Conservation (phyloP, 2,329 filamentous ascomycete genomes). For the Trichoderma breve region DNA sequence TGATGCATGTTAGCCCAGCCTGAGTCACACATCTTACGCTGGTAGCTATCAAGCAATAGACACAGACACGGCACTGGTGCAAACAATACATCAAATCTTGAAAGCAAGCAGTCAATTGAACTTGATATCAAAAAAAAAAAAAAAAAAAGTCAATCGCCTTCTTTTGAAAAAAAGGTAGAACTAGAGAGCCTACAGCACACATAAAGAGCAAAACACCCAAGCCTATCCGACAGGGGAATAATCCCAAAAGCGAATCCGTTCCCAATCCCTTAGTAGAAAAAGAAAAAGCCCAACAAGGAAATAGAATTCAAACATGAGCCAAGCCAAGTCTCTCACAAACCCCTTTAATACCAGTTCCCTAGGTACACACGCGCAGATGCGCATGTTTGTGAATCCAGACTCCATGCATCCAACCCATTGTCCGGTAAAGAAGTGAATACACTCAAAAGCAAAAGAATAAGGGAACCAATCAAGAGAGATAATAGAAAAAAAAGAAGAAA, state of each 20-base stretch:
- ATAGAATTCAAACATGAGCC: conserved; percentile 8
- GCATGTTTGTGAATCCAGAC: conserved; percentile 29
- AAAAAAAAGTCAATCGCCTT: neutral
- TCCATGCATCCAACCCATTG: conserved; percentile 26
- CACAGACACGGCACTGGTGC: neutral
- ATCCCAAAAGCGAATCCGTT: neutral
- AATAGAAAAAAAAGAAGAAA: neutral
- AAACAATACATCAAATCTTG: neutral
- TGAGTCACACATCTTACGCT: neutral
- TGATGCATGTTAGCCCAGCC: neutral
- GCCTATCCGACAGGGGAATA: neutral
- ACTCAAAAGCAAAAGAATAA: conserved; percentile 15
- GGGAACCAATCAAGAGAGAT: conserved; percentile 6
- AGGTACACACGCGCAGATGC: conserved; percentile 4
- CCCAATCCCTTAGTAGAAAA: neutral
- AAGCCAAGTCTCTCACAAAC: conserved; percentile 4
- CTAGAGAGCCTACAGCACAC: neutral
- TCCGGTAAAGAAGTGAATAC: conserved; percentile 8
- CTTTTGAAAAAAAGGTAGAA: neutral
- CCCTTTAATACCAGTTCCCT: conserved; percentile 14
- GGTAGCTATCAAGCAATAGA: neutral
- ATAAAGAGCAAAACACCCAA: neutral
- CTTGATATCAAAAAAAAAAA: neutral
- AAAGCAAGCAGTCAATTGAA: neutral
- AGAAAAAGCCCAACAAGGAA: neutral